Evolutionary conservation across 2,329 filamentous ascomycete genomes (phyloP).

Genomic region (Talaromyces verruculosus): DNA sequence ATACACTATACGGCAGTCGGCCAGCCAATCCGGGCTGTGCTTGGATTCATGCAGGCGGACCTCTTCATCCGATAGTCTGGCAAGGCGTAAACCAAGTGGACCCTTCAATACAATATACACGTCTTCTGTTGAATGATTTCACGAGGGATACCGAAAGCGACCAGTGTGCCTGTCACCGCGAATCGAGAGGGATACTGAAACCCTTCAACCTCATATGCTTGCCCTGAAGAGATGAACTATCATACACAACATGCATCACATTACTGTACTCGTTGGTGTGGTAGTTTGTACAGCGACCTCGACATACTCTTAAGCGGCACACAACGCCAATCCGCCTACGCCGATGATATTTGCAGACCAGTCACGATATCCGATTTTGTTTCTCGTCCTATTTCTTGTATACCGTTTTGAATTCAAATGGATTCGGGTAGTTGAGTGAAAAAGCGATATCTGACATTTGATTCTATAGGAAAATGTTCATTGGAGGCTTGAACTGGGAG

Average conservation of each 20-base stretch:
- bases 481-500: constrained; percentile 98
- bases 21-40: background rate
- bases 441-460: constrained; percentile 31
- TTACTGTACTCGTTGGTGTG: background rate
- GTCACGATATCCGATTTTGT: background rate
- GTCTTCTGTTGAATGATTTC: background rate
- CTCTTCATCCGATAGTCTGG: background rate
- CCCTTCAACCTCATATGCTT: background rate
- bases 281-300: background rate
- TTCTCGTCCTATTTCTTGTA: background rate
- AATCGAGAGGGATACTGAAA: background rate
- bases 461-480: constrained; percentile 91
- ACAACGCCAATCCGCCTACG: background rate
- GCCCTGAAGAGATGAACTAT: background rate
- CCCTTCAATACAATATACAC: constrained; percentile 8
- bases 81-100: constrained; percentile 14
- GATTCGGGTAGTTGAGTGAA: background rate
- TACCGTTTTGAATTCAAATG: background rate
- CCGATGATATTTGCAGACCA: constrained; percentile 8
- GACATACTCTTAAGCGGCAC: background rate
- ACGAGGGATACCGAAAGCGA: background rate
- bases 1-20: constrained; percentile 1
- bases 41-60: background rate
- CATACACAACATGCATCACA: background rate
- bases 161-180: background rate